Evolutionary conservation across 2,329 filamentous ascomycete genomes (phyloP), one percentile per base, ranked within the genome.

Genomic region (Claviceps sp.): DNA sequence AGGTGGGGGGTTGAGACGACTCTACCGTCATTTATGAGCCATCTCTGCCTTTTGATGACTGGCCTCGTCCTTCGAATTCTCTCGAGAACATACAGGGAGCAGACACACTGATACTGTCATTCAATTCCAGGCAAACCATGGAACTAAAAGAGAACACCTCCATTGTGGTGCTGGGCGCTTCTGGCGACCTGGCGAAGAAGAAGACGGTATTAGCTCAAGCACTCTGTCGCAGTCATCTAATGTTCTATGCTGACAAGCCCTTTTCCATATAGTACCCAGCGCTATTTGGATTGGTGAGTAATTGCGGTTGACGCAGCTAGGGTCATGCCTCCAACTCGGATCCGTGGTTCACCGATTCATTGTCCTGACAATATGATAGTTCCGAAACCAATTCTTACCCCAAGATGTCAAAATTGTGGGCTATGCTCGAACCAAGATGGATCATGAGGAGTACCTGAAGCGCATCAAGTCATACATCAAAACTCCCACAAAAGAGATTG

Each of bases 371-470:
- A 16, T n/a, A 26, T 30, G 19, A 13, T 66, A 95, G 90, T 95
- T 91, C 76, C 89, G 93, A 68, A 98, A 98, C 77, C 91, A 96
- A 73, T 98, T 97, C 76, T 87, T 98, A 50, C 93, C 83, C 63
- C 95, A 95, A 73, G 89, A 94, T 71, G 89, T 95, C 72, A 87
- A 84, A 71, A 96, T 98, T 68, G 83, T 98, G 64, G 93, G 93
- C 76, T 98, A 98, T 88, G 93, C 93, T 63, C 85, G 93, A 68
- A 98, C 93, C 62, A 96, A 96, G 78, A 98, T 98, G 93, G 90
- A 97, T 74, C 89, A 91, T 65, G 84, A 89, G 58, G 93, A 98
- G 71, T 97, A 87, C 75, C 79, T 97, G 67, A 87, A 85, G 73
- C 82, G 93, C 61, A 89, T 98, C 72, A 91, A 87, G 73, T 95